Evolutionary conservation across 129 eudicot genomes (phyloP).

Genomic region (Apium graveolens): DNA sequence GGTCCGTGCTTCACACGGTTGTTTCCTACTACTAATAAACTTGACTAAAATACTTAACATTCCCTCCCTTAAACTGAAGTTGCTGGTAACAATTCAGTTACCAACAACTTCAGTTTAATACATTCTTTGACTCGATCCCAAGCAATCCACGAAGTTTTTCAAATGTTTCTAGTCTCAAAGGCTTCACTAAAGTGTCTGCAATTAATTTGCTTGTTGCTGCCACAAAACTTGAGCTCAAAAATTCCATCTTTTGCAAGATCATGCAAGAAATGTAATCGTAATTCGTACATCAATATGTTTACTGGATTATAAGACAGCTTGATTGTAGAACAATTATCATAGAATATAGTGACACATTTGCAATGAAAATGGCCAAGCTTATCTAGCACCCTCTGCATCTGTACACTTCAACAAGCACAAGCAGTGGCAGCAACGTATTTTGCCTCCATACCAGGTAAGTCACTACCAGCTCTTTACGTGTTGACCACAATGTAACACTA

Average conservation of each 20-base stretch:
- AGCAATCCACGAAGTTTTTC: neutral
- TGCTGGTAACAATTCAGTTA: neutral
- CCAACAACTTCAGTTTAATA: no score
- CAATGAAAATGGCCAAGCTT: neutral
- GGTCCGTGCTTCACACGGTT: no score
- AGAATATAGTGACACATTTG: neutral
- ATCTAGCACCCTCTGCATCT: neutral
- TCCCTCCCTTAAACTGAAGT: no score
- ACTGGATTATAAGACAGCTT: neutral
- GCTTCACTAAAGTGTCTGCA: neutral
- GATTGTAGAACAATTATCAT: neutral
- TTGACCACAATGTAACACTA: neutral
- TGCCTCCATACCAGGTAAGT: neutral
- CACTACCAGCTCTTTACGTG: neutral
- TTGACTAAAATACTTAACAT: no score
- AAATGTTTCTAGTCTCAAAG: neutral
- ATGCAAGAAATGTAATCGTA: neutral
- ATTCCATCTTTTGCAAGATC: neutral
- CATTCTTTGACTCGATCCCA: neutral
- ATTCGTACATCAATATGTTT: neutral
- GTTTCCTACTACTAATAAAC: no score
- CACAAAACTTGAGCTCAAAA: neutral
- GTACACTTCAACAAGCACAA: neutral
- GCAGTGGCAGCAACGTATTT: neutral
- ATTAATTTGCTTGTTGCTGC: neutral